Evolutionary conservation across 2,329 filamentous ascomycete species (phyloP).

Genomic region (Xylariaceae sp.): DNA sequence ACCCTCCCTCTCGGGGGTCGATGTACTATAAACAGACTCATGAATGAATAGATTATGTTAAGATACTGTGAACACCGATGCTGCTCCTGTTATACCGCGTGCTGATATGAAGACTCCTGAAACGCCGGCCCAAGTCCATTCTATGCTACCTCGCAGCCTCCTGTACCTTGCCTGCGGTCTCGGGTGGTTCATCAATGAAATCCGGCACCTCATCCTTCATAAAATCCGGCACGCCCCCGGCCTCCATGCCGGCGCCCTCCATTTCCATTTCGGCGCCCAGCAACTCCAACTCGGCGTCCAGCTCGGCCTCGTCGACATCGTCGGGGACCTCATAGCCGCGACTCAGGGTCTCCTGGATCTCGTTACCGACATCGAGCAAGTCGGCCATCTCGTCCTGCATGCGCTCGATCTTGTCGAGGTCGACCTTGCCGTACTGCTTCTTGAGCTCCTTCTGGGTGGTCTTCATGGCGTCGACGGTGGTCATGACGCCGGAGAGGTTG

Average conservation of each 20-base stretch:
- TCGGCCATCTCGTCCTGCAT: constrained; percentile 99
- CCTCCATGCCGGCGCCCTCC: constrained; percentile 56
- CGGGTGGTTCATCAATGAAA: constrained; percentile 89
- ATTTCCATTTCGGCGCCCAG: constrained; percentile 91
- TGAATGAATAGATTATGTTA: too few relatives aligned
- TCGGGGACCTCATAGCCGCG: constrained; percentile 92
- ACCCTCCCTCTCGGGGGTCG: not conserved
- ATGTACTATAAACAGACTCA: too few relatives aligned
- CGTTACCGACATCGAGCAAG: constrained; percentile 93
- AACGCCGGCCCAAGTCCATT: constrained; percentile 7
- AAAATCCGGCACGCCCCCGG: constrained; percentile 69
- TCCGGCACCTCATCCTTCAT: constrained; percentile 85
- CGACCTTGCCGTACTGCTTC: constrained; percentile 94
- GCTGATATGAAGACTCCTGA: too few relatives aligned
- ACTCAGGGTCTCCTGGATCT: constrained; percentile 93
- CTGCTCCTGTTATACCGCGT: too few relatives aligned
- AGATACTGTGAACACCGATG: too few relatives aligned
- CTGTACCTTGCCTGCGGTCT: constrained; percentile 70
- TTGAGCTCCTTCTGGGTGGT: constrained; percentile 89
- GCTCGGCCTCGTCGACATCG: constrained; percentile 92
- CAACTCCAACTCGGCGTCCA: constrained; percentile 94
- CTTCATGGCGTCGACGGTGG: constrained; percentile 96
- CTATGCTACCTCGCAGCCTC: constrained; percentile 59
- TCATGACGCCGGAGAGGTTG: constrained; percentile 98
- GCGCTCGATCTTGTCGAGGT: constrained; percentile 95